Conservation (phyloP, 2,329 filamentous ascomycete species). For the Trichoderma sp. region DNA sequence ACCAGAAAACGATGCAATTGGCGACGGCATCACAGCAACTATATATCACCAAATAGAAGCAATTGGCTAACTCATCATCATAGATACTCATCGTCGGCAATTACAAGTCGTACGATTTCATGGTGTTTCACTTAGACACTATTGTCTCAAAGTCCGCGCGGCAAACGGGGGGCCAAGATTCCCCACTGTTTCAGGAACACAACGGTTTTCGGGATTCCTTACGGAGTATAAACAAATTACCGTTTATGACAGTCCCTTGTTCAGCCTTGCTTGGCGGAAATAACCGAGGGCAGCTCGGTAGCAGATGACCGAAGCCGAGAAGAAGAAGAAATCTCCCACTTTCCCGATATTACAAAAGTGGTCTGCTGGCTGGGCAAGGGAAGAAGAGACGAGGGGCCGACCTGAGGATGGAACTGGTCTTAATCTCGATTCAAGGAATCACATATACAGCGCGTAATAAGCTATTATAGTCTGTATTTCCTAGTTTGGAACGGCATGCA, state of each 20-base stretch:
- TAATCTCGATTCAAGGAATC: background rate
- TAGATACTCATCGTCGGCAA: background rate
- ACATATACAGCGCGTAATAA: background rate
- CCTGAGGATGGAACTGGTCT: background rate
- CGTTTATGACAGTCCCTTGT: background rate
- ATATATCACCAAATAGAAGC: background rate
- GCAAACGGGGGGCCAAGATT: background rate
- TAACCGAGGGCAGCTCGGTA: background rate
- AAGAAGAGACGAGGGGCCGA: background rate
- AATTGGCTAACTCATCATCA: background rate
- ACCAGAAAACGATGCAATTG: background rate
- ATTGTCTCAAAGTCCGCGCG: slow-evolving; percentile 7
- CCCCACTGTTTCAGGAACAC: background rate
- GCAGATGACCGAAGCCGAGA: background rate
- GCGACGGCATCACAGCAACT: background rate
- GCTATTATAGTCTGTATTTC: background rate
- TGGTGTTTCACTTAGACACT: background rate
- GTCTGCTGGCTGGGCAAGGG: background rate
- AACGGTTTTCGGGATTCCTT: background rate
- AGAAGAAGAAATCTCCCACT: background rate
- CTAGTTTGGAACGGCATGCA: background rate
- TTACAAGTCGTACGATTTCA: background rate
- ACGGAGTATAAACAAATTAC: background rate
- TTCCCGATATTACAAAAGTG: background rate
- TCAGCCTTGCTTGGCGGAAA: background rate